These are phyloP conservation scores for Wickerhamomyces sp. DNA, from an alignment of 1,139 yeast species.

Conservation along the genomic window DNA sequence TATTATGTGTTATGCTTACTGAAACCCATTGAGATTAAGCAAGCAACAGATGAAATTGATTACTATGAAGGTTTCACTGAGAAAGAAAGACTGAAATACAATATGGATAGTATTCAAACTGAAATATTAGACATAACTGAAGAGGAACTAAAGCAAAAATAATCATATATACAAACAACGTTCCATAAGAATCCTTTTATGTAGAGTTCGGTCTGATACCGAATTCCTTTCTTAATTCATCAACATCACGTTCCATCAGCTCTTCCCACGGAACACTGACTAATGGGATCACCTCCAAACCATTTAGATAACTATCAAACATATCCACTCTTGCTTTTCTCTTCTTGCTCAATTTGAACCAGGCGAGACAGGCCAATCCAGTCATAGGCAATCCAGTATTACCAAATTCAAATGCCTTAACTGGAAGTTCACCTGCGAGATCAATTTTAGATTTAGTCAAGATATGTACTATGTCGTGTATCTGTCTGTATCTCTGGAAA, in stretches of 20 bases:
- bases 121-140: no score
- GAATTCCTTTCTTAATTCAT: slow-evolving; percentile 66
- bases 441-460: slow-evolving; percentile 86
- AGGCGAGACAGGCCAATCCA: slow-evolving; percentile 83
- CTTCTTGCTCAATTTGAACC: slow-evolving; percentile 58
- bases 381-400: slow-evolving; percentile 96
- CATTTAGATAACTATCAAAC: slow-evolving; percentile 67
- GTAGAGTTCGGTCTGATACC: slow-evolving; percentile 7
- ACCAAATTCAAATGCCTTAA: slow-evolving; percentile 87
- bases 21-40: slow-evolving; percentile 34
- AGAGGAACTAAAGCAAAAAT: neutral
- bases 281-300: slow-evolving; percentile 68
- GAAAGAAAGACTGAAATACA: slow-evolving; percentile 17
- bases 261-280: slow-evolving; percentile 95
- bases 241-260: slow-evolving; percentile 64
- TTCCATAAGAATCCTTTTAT: neutral
- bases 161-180: neutral
- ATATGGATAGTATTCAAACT: slow-evolving; percentile 1
- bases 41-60: slow-evolving; percentile 34
- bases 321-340: slow-evolving; percentile 42
- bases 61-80: slow-evolving; percentile 35
- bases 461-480: slow-evolving; percentile 96
- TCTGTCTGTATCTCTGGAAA: slow-evolving; percentile 89
- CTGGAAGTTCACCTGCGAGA: slow-evolving; percentile 93
- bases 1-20: slow-evolving; percentile 33